Evolutionary conservation across 768 basidiomycete species (phyloP).

Genomic region (Tylopilus cervinicoccineus): DNA sequence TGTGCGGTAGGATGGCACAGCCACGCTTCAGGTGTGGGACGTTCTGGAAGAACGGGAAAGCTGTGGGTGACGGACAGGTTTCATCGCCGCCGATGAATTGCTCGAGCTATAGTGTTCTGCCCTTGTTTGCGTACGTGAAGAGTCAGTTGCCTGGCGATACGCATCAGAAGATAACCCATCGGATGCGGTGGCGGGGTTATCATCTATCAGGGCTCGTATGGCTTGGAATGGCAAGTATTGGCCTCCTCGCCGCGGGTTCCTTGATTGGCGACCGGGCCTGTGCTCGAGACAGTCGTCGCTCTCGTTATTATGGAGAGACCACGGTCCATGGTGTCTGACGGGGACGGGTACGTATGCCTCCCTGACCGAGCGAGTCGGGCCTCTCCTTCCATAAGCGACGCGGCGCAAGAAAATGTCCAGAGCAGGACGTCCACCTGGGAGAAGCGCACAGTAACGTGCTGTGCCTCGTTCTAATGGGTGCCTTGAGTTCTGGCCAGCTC

Average conservation of each 20-base stretch:
- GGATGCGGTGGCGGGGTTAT: background rate
- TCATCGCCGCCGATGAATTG: conserved; percentile 1
- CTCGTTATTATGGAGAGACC: background rate
- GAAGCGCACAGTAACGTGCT: conserved; percentile 8
- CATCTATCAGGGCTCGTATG: conserved; percentile 1
- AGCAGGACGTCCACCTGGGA: background rate
- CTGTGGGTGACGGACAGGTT: conserved; percentile 14
- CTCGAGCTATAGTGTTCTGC: background rate
- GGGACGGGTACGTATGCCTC: conserved; percentile 2
- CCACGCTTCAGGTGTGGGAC: conserved; percentile 18
- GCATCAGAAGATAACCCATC: conserved; percentile 15
- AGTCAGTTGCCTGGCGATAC: conserved; percentile 23
- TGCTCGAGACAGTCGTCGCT: no score
- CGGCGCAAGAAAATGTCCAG: conserved; percentile 18
- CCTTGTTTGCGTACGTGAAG: conserved; percentile 17
- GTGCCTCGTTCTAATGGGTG: conserved; percentile 12
- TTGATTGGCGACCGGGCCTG: background rate
- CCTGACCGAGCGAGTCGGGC: conserved; percentile 6
- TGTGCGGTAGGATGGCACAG: conserved; percentile 9
- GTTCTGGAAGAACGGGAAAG: conserved; percentile 3
- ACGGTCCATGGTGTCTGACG: conserved; percentile 1
- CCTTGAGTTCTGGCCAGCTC: conserved; percentile 9
- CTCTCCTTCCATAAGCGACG: conserved; percentile 9
- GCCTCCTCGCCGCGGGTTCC: background rate
- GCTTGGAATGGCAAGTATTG: conserved; percentile 3